These are phyloP conservation scores for Nitzschia inconspicua DNA, from an alignment of 108 stramenopile genomes.

Conservation along the genomic window DNA sequence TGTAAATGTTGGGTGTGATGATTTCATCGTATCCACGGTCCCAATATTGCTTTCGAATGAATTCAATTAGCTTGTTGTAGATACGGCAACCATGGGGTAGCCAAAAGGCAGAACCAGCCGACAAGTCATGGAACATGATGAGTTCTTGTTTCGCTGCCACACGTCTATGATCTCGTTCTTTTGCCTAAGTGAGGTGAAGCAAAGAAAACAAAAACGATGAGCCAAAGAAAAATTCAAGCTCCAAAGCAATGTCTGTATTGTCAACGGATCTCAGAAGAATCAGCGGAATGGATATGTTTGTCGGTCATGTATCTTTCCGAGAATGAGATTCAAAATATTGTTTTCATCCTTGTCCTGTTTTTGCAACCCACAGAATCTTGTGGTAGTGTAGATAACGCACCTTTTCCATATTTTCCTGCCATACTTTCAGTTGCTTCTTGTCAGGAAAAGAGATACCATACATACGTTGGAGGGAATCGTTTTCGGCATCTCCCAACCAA, in stretches of 20 bases:
- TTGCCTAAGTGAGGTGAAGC: constrained; percentile 61
- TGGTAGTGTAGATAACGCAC: constrained; percentile 33
- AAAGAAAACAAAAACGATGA: not conserved
- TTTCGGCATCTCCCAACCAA: constrained; percentile 97
- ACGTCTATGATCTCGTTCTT: constrained; percentile 95
- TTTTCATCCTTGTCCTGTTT: constrained; percentile 45
- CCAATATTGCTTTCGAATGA: constrained; percentile 96
- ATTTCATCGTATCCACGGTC: constrained; percentile 96
- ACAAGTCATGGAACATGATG: constrained; percentile 95
- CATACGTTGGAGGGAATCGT: constrained; percentile 96
- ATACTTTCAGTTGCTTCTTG: constrained; percentile 95
- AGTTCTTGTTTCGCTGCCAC: constrained; percentile 94
- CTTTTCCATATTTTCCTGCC: constrained; percentile 92
- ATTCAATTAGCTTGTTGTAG: constrained; percentile 95
- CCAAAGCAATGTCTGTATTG: not conserved
- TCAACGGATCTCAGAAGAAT: constrained; percentile 50
- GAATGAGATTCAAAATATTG: constrained; percentile 81
- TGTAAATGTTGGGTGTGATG: constrained; percentile 98
- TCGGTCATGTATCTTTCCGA: constrained; percentile 50
- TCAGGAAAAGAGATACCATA: constrained; percentile 99
- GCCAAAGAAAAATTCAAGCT: not conserved
- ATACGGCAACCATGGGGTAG: constrained; percentile 97
- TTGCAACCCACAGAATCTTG: not conserved
- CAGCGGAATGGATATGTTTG: constrained; percentile 48
- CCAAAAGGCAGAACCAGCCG: constrained; percentile 98